Base-by-base conservation (phyloP, 164 flowering plant species). In the Vitis riparia region DNA sequence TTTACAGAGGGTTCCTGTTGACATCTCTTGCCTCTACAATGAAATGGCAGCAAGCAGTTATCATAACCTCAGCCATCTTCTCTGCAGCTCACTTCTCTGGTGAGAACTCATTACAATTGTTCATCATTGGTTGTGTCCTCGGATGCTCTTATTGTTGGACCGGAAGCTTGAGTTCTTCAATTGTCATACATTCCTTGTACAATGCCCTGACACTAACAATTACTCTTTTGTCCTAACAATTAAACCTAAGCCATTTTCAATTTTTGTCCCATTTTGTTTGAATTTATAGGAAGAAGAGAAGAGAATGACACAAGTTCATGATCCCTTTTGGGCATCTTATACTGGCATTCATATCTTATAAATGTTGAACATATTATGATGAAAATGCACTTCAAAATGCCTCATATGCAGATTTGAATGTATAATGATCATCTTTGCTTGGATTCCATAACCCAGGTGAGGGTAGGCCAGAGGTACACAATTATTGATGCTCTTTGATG, bases 71-170 rank as follows among this genome's bases (percentile, higher is more conserved):
- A 2, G 75, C 77, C 51, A 69, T 91, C 44, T 94, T 94, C 69
- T 82, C 91, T 63, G 88, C 85, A 37, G 83, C 91, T 53, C 97
- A 94, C 74, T 84, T 92, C 55, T 94, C 99, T 58, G 82, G 63
- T 68, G 97, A 91, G 77, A 87, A 89, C 78, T 86, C 79, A 59
- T 15, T 86, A 2, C 99, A 92, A 63, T 76, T 91, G 47, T 83
- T 91, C 68, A 60, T 86, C 49, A 81, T 94, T 51, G 98, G 99
- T 4, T 82, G 82, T 69, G 81, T 91, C 68, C 87, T 94, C 4
- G 99, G 97, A 67, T 81, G 89, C 81, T 82, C 90, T 52, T 94
- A 91, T 74, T 87, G 91, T 77, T 91, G 95, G 97, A 77, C 82
- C 23, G 99, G 94, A 16, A 88, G 87, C 68, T 72, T 92, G 51